Evolutionary conservation across 352 stramenopile species (phyloP), one percentile per base, ranked within the genome.

Genomic region (Nothophytophthora sp.): DNA sequence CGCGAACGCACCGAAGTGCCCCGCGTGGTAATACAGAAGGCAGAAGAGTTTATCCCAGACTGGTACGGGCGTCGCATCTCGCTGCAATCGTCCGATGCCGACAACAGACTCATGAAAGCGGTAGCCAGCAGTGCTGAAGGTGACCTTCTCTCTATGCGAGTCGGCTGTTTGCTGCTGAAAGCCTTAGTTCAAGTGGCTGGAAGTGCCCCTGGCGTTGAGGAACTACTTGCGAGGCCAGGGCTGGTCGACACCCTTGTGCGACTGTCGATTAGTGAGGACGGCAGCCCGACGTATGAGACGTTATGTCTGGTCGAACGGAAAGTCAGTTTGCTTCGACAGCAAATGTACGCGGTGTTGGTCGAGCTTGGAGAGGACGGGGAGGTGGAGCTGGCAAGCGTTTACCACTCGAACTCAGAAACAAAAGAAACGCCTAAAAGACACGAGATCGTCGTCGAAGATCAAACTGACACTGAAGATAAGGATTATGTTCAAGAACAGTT

Each of bases 331-430:
- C 36, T 90, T 13, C 73, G 73, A 5, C 62, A 81, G 19, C 71
- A 83, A 30, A 18, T 88, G 0, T 81, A 84, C 28, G 30, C 57
- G 18, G 55, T 77, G 15, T 37, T 81, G 20, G 30, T 80, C 8
- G 63, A 69, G 10, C 43, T 77, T 25, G 55, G 52, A 10, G 59
- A 78, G 6, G 68, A 70, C 36, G 64, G 42, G 3, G 40, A 68
- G 9, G 18, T 32, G 5, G 67, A 81, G 24, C 24, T 84, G 16
- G 40, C 19, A 36, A 53, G 23, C 40, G 10, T 19, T 0, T 33
- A 50, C 11, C 11, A 59, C 36, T 49, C 42, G 7, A 50, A 28
- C 11, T n/a, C 18, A 15, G 11, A 38, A 10, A 32, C n/a, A n/a
- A n/a, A n/a, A n/a, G n/a, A n/a, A n/a, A n/a, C n/a, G n/a, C n/a